Conservation (phyloP, 1,284 basidiomycete genomes). For the Neolentinus lepideus region DNA sequence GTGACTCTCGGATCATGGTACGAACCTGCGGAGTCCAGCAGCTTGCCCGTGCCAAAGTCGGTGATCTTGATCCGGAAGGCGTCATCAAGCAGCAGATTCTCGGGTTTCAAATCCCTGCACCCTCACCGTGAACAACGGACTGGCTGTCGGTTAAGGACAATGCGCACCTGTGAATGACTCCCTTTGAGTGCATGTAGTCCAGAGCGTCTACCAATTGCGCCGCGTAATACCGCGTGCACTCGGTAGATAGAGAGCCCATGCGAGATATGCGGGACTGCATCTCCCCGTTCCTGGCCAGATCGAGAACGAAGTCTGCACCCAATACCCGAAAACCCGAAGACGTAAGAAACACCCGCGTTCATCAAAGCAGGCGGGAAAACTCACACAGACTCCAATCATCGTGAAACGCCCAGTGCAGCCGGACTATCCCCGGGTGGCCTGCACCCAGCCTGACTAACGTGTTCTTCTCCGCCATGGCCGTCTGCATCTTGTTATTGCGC, state of each 20-base stretch:
- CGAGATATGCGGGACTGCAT: slow-evolving; percentile 74
- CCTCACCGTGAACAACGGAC: slow-evolving; percentile 1
- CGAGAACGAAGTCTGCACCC: slow-evolving; percentile 81
- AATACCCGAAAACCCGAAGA: too few relatives aligned
- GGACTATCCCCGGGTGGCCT: slow-evolving; percentile 79
- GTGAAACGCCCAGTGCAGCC: slow-evolving; percentile 79
- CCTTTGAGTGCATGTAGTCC: slow-evolving; percentile 83
- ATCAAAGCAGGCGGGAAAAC: slow-evolving; percentile 22
- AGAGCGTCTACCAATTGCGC: slow-evolving; percentile 87
- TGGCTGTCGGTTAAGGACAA: neutral
- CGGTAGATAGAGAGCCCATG: slow-evolving; percentile 75
- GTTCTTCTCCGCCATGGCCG: slow-evolving; percentile 60
- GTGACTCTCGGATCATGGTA: slow-evolving; percentile 12
- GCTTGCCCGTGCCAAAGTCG: slow-evolving; percentile 95
- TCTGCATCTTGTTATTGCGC: slow-evolving; percentile 57
- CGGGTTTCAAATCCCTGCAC: slow-evolving; percentile 79
- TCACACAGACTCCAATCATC: slow-evolving; percentile 80
- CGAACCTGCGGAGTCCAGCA: slow-evolving; percentile 56
- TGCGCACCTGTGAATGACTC: slow-evolving; percentile 77
- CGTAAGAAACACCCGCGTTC: neutral
- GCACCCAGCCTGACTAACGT: slow-evolving; percentile 53
- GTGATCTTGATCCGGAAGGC: slow-evolving; percentile 88
- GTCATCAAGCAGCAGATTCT: slow-evolving; percentile 86
- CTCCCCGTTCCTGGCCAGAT: slow-evolving; percentile 87
- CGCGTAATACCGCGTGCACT: slow-evolving; percentile 74